These are phyloP conservation scores for Phytophthora macrochlamydospora DNA, from an alignment of 352 stramenopile species.

Conservation along the genomic window DNA sequence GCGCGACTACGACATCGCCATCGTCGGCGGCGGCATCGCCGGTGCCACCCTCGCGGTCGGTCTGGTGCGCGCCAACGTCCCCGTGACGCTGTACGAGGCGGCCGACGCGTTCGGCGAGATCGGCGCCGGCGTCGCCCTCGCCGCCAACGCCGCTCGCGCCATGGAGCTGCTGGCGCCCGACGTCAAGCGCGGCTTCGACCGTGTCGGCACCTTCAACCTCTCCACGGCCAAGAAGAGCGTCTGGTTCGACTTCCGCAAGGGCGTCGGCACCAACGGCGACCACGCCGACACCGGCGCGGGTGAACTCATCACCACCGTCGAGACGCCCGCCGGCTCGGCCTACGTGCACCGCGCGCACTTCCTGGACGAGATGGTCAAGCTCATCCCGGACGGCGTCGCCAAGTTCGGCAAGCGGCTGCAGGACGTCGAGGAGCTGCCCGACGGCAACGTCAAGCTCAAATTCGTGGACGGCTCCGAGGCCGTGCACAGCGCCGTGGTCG, in stretches of 20 bases:
- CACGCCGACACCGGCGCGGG: conserved; percentile 21
- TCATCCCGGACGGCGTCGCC: conserved; percentile 30
- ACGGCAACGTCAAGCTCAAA: conserved; percentile 40
- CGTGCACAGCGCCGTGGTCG: conserved; percentile 37
- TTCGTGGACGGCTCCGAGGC: conserved; percentile 35
- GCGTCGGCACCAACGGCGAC: conserved; percentile 28
- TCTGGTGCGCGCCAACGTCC: conserved; percentile 28
- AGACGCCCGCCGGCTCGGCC: conserved; percentile 32
- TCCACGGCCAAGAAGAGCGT: conserved; percentile 39
- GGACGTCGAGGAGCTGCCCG: conserved; percentile 31
- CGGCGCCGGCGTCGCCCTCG: conserved; percentile 30
- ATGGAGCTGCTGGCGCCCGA: conserved; percentile 35
- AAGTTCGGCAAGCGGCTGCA: conserved; percentile 40
- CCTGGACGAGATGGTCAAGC: conserved; percentile 36
- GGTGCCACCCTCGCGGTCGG: conserved; percentile 32
- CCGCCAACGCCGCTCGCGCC: conserved; percentile 28
- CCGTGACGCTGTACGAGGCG: conserved; percentile 39
- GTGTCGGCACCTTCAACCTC: conserved; percentile 41
- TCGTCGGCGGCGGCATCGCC: conserved; percentile 35
- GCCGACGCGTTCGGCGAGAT: conserved; percentile 38
- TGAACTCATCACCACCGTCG: conserved; percentile 35
- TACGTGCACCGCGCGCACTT: conserved; percentile 44
- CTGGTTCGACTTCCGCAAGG: conserved; percentile 44
- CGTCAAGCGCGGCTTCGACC: conserved; percentile 38
- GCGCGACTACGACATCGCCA: conserved; percentile 36